Percentiles rank a stretch among this genome's conserved stretches.
Evolutionary conservation across 192 early-diverging fungal genomes (phyloP).

Genomic region (Dissophora globulifera): DNA sequence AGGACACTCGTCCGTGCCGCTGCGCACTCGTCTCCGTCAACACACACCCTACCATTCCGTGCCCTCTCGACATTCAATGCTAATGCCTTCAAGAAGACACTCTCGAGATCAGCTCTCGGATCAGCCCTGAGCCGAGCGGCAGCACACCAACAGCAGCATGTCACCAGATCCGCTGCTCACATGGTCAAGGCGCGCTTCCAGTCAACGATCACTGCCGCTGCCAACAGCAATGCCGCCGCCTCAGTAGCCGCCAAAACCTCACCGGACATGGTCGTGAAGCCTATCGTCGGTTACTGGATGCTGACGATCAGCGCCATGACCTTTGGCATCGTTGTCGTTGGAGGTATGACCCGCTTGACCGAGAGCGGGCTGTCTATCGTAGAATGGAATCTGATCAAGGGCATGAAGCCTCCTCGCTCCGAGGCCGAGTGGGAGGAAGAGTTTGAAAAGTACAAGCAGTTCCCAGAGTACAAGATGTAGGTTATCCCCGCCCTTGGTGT

Average conservation of each 20-base stretch:
- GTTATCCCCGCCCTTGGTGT: slow-evolving; percentile 18
- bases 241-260: slow-evolving; percentile 4
- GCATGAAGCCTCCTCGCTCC: slow-evolving; percentile 89
- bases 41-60: slow-evolving; percentile 3
- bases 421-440: slow-evolving; percentile 91
- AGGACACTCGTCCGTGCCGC: slow-evolving; percentile 35
- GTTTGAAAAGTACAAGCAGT: slow-evolving; percentile 99
- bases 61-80: slow-evolving; percentile 11
- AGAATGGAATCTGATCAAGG: slow-evolving; percentile 96
- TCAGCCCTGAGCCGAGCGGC: background rate
- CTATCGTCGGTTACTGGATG: slow-evolving; percentile 93
- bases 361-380: slow-evolving; percentile 96
- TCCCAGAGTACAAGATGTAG: slow-evolving; percentile 95
- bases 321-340: slow-evolving; percentile 93
- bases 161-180: slow-evolving; percentile 4
- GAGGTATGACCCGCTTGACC: slow-evolving; percentile 96
- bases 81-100: slow-evolving; percentile 4
- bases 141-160: slow-evolving; percentile 1
- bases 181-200: slow-evolving; percentile 49
- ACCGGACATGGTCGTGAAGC: slow-evolving; percentile 46
- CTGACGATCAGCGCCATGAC: slow-evolving; percentile 87
- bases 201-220: slow-evolving; percentile 22
- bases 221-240: background rate
- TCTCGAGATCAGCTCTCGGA: background rate
- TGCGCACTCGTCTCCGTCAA: slow-evolving; percentile 23